Evolutionary conservation across 768 basidiomycete genomes (phyloP).

Genomic region (Lactarius deliciosus): DNA sequence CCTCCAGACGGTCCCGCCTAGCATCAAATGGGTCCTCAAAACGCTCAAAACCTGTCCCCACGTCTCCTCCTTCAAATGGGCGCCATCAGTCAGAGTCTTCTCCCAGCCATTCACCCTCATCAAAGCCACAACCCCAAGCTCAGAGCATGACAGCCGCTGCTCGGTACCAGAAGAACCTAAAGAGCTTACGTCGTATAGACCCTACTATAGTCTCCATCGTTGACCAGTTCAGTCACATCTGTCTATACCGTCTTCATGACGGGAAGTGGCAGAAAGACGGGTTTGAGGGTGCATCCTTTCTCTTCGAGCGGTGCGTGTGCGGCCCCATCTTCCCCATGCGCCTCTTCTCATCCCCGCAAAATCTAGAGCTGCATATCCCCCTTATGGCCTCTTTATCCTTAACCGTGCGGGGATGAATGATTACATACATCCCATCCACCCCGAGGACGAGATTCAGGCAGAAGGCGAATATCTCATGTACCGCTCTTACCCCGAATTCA

Average conservation of each 20-base stretch:
- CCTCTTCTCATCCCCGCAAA: slow-evolving; percentile 17
- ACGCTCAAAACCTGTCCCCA: slow-evolving; percentile 19
- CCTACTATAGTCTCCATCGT: slow-evolving; percentile 77
- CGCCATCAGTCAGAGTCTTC: slow-evolving; percentile 15
- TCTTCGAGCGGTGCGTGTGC: slow-evolving; percentile 72
- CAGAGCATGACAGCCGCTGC: slow-evolving; percentile 55
- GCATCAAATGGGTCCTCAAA: slow-evolving; percentile 21
- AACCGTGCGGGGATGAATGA: slow-evolving; percentile 81
- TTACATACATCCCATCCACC: slow-evolving; percentile 69
- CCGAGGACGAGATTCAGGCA: slow-evolving; percentile 70
- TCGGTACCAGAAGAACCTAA: slow-evolving; percentile 75
- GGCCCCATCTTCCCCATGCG: slow-evolving; percentile 2
- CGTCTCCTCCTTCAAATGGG: slow-evolving; percentile 20
- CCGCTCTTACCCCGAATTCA: slow-evolving; percentile 70
- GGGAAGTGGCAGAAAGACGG: slow-evolving; percentile 81
- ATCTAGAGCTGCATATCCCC: slow-evolving; percentile 68
- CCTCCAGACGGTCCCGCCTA: slow-evolving; percentile 26
- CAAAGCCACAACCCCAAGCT: slow-evolving; percentile 9
- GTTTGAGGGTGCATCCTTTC: slow-evolving; percentile 85
- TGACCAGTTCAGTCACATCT: slow-evolving; percentile 87
- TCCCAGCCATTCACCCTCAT: slow-evolving; percentile 1
- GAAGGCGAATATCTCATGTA: slow-evolving; percentile 70
- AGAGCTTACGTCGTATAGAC: slow-evolving; percentile 74
- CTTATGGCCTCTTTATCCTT: slow-evolving; percentile 82
- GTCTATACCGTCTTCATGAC: slow-evolving; percentile 73